These are phyloP conservation scores for Fagus sylvatica DNA, from an alignment of 306 rosid genomes.

Conservation along the genomic window DNA sequence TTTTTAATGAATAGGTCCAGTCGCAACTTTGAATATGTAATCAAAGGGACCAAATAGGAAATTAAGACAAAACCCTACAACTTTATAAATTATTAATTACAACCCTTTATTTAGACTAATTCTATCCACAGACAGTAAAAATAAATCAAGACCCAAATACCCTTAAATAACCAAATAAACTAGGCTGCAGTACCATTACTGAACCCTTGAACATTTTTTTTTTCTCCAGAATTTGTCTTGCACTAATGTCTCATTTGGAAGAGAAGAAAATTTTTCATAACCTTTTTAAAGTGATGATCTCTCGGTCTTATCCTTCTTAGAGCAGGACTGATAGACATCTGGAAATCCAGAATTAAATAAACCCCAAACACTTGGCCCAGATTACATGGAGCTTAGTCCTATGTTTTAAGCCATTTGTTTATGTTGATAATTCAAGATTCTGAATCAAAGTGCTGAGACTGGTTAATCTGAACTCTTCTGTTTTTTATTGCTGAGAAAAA, in stretches of 20 bases:
- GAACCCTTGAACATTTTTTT: too few species aligned
- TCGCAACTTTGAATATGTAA: too few species aligned
- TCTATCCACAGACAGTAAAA: too few species aligned
- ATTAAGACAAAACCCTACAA: too few species aligned
- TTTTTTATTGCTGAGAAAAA: not conserved
- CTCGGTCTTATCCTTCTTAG: constrained; percentile 4
- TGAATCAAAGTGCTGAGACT: not conserved
- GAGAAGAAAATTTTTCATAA: not conserved
- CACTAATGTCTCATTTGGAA: not conserved
- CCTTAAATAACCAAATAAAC: too few species aligned
- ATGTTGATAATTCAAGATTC: not conserved
- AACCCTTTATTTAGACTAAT: too few species aligned
- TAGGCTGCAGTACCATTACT: too few species aligned
- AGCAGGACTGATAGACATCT: not conserved
- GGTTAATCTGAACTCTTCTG: not conserved
- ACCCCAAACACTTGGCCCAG: not conserved
- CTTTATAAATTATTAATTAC: too few species aligned
- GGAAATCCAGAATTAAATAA: not conserved
- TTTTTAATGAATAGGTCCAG: too few species aligned
- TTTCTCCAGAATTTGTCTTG: too few species aligned
- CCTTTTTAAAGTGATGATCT: not conserved
- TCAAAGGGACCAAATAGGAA: too few species aligned
- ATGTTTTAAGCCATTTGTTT: not conserved
- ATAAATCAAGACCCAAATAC: too few species aligned
- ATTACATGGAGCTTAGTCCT: not conserved